Evolutionary conservation across 495 filamentous ascomycete genomes (phyloP).

Genomic region (Immersiella caudata): DNA sequence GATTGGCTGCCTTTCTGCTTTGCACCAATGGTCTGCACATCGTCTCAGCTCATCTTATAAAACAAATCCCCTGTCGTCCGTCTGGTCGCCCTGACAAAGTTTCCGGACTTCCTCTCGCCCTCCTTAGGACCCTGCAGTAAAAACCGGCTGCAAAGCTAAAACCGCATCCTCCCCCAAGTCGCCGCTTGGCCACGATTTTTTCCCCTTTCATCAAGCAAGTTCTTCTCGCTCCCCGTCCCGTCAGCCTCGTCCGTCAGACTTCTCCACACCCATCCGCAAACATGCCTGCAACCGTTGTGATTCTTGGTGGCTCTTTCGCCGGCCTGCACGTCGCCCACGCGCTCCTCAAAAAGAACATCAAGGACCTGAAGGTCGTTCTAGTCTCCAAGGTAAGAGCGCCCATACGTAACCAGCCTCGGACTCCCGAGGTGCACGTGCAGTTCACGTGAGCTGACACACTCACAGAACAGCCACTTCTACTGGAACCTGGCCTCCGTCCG

Average conservation of each 20-base stretch:
- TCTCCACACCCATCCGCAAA: constrained; percentile 17
- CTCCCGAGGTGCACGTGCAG: constrained; percentile 9
- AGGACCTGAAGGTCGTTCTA: constrained; percentile 50
- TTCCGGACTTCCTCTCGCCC: not conserved
- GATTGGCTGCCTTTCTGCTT: constrained; percentile 11
- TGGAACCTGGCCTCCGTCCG: constrained; percentile 61
- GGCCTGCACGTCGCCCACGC: constrained; percentile 57
- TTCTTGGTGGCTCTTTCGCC: constrained; percentile 58
- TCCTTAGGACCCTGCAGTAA: not conserved
- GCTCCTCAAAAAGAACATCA: constrained; percentile 51
- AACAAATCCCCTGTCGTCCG: not conserved
- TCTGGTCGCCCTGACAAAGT: not conserved
- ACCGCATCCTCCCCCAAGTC: not conserved
- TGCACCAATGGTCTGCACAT: not conserved
- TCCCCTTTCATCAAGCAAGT: not conserved
- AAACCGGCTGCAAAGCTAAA: not conserved
- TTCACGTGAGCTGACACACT: constrained; percentile 27
- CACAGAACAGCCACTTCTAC: constrained; percentile 57
- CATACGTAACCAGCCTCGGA: not conserved
- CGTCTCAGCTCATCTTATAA: constrained; percentile 1
- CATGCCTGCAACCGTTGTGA: constrained; percentile 51
- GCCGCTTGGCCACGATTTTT: not conserved
- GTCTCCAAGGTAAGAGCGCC: constrained; percentile 45
- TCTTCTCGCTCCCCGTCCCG: not conserved
- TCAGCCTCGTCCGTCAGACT: not conserved